Evolutionary conservation across 164 flowering plant genomes (phyloP).

Genomic region (Hamamelis virginiana): DNA sequence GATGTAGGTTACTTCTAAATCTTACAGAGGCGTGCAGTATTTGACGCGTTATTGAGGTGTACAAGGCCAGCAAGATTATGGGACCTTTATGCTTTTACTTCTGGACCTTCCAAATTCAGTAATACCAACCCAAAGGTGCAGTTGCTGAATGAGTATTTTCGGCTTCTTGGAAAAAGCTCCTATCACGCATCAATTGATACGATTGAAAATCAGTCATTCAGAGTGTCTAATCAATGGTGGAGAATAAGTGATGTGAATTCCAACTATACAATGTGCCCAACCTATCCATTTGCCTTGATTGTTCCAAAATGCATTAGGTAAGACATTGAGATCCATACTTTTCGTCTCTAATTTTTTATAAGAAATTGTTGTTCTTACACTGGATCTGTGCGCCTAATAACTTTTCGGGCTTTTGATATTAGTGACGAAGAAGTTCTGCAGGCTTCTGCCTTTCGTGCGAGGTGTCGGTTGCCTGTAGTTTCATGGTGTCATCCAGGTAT

Average conservation of each 20-base stretch:
- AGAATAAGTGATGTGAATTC: conserved; percentile 80
- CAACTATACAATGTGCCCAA: conserved; percentile 71
- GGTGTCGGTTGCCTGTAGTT: conserved; percentile 85
- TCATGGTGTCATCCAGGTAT: conserved; percentile 93
- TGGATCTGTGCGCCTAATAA: conserved; percentile 3
- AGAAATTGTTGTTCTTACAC: conserved; percentile 1
- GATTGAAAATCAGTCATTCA: conserved; percentile 63
- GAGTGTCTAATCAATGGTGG: conserved; percentile 79
- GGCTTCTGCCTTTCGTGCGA: conserved; percentile 88
- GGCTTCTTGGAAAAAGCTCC: conserved; percentile 75
- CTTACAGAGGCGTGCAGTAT: conserved; percentile 81
- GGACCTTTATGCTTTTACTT: conserved; percentile 85
- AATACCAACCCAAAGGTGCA: conserved; percentile 72
- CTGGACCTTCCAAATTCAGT: conserved; percentile 64
- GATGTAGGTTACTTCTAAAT: conserved; percentile 2
- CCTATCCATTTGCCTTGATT: conserved; percentile 90
- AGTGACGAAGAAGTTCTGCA: conserved; percentile 85
- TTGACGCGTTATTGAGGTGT: conserved; percentile 67
- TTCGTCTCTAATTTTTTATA: not conserved
- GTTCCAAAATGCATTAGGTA: conserved; percentile 84
- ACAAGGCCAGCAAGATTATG: conserved; percentile 69
- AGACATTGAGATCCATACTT: conserved; percentile 1
- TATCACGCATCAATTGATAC: conserved; percentile 41
- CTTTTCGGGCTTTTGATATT: conserved; percentile 15
- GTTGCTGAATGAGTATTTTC: conserved; percentile 77